Evolutionary conservation across 352 stramenopile genomes (phyloP).

Genomic region (Globisporangium alternatum): DNA sequence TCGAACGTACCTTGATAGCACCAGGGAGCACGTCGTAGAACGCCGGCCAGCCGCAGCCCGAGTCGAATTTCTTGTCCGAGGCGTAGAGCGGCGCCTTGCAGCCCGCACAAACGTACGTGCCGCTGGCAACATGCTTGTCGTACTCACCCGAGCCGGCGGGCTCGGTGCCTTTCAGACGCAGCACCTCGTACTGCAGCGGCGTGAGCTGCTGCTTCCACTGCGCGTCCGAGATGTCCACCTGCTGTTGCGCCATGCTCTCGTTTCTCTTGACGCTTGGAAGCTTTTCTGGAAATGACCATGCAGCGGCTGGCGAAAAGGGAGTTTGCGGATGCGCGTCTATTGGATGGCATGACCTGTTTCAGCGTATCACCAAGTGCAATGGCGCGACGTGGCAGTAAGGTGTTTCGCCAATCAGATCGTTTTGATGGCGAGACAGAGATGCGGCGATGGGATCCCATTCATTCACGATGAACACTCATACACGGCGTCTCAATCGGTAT

Average conservation of each 20-base stretch:
- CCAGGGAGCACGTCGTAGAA: conserved; percentile 90
- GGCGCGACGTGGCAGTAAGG: not conserved
- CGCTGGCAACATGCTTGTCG: conserved; percentile 81
- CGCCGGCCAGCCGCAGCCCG: conserved; percentile 87
- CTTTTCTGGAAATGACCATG: not conserved
- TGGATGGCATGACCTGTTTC: not conserved
- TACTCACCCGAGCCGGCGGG: conserved; percentile 85
- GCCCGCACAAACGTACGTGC: conserved; percentile 85
- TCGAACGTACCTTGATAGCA: conserved; percentile 72
- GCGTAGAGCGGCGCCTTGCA: conserved; percentile 88
- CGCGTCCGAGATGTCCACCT: conserved; percentile 49
- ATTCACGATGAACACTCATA: not conserved
- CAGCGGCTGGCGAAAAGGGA: not conserved
- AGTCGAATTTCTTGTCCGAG: conserved; percentile 89
- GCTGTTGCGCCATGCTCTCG: not conserved
- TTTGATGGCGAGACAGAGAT: no score
- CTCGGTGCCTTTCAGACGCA: conserved; percentile 91
- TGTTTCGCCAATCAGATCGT: conserved; percentile 9
- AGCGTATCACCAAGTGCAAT: not conserved
- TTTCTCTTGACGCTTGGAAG: not conserved
- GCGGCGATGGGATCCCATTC: not conserved
- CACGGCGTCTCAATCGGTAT: not conserved
- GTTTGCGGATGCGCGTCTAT: not conserved
- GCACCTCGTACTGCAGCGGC: conserved; percentile 79
- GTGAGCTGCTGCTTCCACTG: conserved; percentile 85